These are phyloP conservation scores for Leccinum incarnatum DNA, from an alignment of 768 basidiomycete genomes.

Conservation along the genomic window DNA sequence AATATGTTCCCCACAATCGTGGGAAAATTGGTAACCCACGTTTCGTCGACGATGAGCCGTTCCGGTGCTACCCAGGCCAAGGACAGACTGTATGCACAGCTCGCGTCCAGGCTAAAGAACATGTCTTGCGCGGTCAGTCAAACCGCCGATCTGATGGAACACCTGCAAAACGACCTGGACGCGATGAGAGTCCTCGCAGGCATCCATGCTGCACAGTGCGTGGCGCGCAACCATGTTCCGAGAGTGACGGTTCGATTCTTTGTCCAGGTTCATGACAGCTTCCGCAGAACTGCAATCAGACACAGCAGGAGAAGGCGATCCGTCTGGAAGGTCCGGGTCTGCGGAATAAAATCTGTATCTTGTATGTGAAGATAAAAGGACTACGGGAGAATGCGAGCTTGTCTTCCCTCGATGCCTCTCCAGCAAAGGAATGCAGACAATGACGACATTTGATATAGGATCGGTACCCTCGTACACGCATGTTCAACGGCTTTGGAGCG, in stretches of 20 bases:
- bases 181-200: constrained; percentile 80
- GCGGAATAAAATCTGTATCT: constrained; percentile 5
- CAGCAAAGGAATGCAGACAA: background rate
- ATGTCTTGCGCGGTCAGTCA: constrained; percentile 67
- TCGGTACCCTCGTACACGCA: background rate
- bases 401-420: background rate
- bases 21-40: constrained; percentile 6
- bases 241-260: background rate
- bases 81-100: constrained; percentile 75
- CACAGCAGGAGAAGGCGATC: constrained; percentile 14
- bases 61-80: constrained; percentile 71
- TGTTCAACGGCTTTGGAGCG: background rate
- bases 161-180: constrained; percentile 70
- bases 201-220: constrained; percentile 79
- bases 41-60: constrained; percentile 17
- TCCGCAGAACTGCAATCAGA: constrained; percentile 42
- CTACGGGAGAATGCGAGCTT: background rate
- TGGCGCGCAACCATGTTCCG: background rate
- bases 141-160: constrained; percentile 75
- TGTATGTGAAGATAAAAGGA: background rate
- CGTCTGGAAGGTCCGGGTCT: constrained; percentile 4
- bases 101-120: constrained; percentile 63
- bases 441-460: background rate
- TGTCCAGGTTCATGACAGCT: constrained; percentile 49
- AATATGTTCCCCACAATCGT: constrained; percentile 1